Percentiles rank a stretch among this genome's conserved stretches.
These are phyloP conservation scores for Clavaria fumosa DNA, from an alignment of 768 basidiomycete species.

Conservation along the genomic window DNA sequence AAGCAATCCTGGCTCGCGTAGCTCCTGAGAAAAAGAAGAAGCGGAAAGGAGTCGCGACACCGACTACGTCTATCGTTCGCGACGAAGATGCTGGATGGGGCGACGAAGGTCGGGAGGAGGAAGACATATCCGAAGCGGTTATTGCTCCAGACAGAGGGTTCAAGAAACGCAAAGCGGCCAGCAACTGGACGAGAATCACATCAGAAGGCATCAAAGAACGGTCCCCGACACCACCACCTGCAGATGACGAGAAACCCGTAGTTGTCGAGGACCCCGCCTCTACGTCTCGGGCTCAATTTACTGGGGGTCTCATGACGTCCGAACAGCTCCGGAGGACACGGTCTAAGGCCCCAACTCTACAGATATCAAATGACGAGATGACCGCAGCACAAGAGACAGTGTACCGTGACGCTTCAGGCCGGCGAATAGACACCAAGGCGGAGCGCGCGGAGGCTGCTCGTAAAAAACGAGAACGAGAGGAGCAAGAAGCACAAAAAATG, in stretches of 20 bases:
- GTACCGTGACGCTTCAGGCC: slow-evolving; percentile 81
- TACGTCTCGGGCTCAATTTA: slow-evolving; percentile 33
- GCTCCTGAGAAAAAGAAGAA: slow-evolving; percentile 63
- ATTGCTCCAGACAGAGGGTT: slow-evolving; percentile 64
- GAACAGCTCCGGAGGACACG: slow-evolving; percentile 56
- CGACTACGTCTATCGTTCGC: slow-evolving; percentile 20
- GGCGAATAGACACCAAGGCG: slow-evolving; percentile 78
- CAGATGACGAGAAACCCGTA: slow-evolving; percentile 40
- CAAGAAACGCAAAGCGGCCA: slow-evolving; percentile 47
- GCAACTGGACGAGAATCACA: slow-evolving; percentile 57
- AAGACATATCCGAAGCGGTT: slow-evolving; percentile 47
- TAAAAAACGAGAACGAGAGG: slow-evolving; percentile 65
- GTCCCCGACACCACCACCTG: slow-evolving; percentile 33
- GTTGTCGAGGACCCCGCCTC: slow-evolving; percentile 28
- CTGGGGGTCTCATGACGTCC: slow-evolving; percentile 67
- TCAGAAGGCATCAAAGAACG: slow-evolving; percentile 29
- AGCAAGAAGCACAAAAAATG: slow-evolving; percentile 84
- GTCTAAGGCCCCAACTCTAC: slow-evolving; percentile 25
- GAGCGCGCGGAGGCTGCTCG: slow-evolving; percentile 74
- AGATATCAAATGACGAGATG: slow-evolving; percentile 35
- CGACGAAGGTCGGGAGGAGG: slow-evolving; percentile 31
- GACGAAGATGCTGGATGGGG: slow-evolving; percentile 71
- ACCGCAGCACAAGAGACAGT: slow-evolving; percentile 75
- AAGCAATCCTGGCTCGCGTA: slow-evolving; percentile 71
- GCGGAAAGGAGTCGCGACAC: slow-evolving; percentile 34